These are phyloP conservation scores for Phytophthora litchii DNA, from an alignment of 352 stramenopile species.

Conservation along the genomic window DNA sequence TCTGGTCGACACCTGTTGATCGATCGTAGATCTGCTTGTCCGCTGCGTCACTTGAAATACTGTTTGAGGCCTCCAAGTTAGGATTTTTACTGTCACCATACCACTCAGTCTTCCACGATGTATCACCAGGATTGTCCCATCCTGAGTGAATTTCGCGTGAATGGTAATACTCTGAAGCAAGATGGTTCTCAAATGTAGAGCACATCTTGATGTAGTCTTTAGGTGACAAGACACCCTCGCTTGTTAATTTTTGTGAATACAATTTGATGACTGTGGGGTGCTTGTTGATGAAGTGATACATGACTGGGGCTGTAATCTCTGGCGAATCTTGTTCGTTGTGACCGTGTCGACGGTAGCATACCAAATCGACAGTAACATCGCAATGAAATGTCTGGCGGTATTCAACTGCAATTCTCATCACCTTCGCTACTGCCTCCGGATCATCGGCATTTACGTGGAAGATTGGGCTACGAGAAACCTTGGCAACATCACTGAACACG, in stretches of 20 bases:
- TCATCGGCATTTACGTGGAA: conserved; percentile 98
- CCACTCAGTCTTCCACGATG: conserved; percentile 71
- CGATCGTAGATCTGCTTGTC: conserved; percentile 46
- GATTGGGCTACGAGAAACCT: conserved; percentile 95
- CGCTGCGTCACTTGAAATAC: conserved; percentile 19
- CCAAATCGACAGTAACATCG: conserved; percentile 98
- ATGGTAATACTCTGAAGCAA: conserved; percentile 76
- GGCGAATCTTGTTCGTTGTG: conserved; percentile 98
- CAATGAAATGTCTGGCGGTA: conserved; percentile 92
- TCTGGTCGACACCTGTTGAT: conserved; percentile 74
- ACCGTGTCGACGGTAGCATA: conserved; percentile 98
- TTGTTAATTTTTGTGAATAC: conserved; percentile 75
- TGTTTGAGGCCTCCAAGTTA: conserved; percentile 6
- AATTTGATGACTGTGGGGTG: conserved; percentile 81
- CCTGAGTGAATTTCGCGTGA: conserved; percentile 69
- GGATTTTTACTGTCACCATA: conserved; percentile 40
- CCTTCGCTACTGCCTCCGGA: conserved; percentile 91
- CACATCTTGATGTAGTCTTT: conserved; percentile 60
- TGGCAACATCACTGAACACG: conserved; percentile 92
- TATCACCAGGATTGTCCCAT: conserved; percentile 79
- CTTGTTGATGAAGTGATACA: conserved; percentile 92
- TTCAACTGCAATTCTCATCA: conserved; percentile 93
- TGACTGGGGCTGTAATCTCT: conserved; percentile 87
- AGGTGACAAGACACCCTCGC: conserved; percentile 53
- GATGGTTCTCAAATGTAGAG: conserved; percentile 64